A percentile compares a stretch with the other conserved stretches of the same genome.
phyloP scores from a whole-genome alignment of 371 early-diverging fungal genomes.

The Encephalitozoon romaleae region DNA sequence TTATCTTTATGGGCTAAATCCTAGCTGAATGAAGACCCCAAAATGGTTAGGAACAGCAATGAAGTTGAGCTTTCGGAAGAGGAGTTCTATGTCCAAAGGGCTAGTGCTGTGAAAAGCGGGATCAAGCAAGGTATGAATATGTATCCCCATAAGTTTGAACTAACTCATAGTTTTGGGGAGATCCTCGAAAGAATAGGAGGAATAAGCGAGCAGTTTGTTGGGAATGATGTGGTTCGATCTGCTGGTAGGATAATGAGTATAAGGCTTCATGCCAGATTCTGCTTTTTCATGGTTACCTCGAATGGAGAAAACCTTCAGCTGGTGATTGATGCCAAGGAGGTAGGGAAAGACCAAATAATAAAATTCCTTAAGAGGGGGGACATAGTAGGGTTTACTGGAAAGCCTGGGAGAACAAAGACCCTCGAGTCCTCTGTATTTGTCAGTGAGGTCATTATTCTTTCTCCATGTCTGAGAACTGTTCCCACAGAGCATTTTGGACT shows the following conservation, averaged over 20 bases:
- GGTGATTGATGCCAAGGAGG: conserved; percentile 17
- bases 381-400: conserved; percentile 85
- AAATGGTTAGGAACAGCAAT: not conserved
- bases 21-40: not conserved
- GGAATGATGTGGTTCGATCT: conserved; percentile 27
- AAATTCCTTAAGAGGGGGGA: conserved; percentile 79
- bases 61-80: conserved; percentile 32
- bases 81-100: conserved; percentile 46
- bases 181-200: conserved; percentile 10
- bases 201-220: not conserved
- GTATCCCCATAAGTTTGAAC: conserved; percentile 56
- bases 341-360: not conserved
- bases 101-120: conserved; percentile 5
- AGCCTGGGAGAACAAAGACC: conserved; percentile 78
- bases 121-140: conserved; percentile 10
- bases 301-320: conserved; percentile 35
- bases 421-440: conserved; percentile 93
- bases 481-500: conserved; percentile 89
- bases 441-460: conserved; percentile 70
- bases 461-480: conserved; percentile 88
- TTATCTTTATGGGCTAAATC: not conserved
- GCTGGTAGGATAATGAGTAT: conserved; percentile 51
- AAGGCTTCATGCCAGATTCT: conserved; percentile 34
- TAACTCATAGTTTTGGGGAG: conserved; percentile 39
- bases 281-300: conserved; percentile 32